Percentiles rank a stretch among this genome's conserved stretches.
These are phyloP conservation scores for Podila minutissima DNA, from an alignment of 192 early-diverging fungal species.

Conservation along the genomic window DNA sequence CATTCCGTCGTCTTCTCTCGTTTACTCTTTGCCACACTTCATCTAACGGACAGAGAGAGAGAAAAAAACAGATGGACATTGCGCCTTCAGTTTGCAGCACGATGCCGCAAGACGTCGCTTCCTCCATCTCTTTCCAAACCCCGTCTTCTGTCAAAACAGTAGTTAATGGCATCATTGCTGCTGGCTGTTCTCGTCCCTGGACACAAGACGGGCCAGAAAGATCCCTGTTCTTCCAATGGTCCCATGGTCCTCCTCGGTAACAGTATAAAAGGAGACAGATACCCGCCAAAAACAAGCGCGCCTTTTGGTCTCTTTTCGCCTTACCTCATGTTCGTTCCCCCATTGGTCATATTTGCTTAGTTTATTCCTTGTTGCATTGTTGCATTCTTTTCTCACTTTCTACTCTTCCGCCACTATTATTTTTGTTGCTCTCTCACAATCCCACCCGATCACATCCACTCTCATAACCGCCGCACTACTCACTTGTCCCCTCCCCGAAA, in stretches of 20 bases:
- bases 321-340: neutral
- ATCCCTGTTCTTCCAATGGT: neutral
- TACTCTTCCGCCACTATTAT: neutral
- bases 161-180: no score
- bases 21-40: no score
- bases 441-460: neutral
- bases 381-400: neutral
- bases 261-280: conserved; percentile 10
- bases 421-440: neutral
- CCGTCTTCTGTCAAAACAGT: no score
- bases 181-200: no score
- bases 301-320: neutral
- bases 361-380: neutral
- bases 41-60: no score
- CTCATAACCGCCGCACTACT: neutral
- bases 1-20: no score
- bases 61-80: no score
- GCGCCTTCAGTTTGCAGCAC: no score
- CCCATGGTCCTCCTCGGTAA: conserved; percentile 9
- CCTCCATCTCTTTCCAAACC: no score
- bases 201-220: neutral
- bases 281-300: neutral
- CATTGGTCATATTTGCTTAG: neutral
- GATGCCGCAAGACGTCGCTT: no score
- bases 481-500: neutral